Evolutionary conservation across 768 basidiomycete genomes (phyloP), one percentile per base, ranked within the genome.

Genomic region (Collybiopsis confluens): DNA sequence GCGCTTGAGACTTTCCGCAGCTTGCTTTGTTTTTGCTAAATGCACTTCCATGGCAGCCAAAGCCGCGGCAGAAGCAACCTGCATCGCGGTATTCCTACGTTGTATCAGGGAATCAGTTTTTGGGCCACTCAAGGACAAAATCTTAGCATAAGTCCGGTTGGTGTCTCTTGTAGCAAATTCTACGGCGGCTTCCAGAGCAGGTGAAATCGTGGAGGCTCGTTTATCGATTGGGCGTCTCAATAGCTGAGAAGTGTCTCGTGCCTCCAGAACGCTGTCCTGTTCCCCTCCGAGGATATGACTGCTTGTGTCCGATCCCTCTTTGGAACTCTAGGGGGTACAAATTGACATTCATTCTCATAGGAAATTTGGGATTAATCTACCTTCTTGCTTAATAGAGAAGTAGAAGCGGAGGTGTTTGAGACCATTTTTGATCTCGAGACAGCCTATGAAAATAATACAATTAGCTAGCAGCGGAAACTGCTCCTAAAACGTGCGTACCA

Each of bases 11-110:
- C 6, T 5, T 16, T n/a, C 38, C 16, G 13, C 18, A 6, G 38
- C 38, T 6, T 48, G 30, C 11, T 48, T 15, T 2, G 47, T 33
- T 20, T 48, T 48, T 0, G 11, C 13, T 6, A 48, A 9, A 37
- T 8, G 8, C 10, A 52, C 27, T 42, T 52, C 50, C 40, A 52
- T 41, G 9, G 50, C 50, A 8, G 50, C 50, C 15, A 41, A 27
- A 6, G 50, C 50, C 16, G 50, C 50, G 10, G 50, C 50, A 27
- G 50, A 52, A 11, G 50, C 50, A 23, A 43, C 50, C 26, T 52
- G 26, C 15, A 41, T 28, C 1, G 50, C 50, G 18, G 40, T 28
- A 35, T 26, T 52, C 23, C 23, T 30, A 16, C 50, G 37, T 27
- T 33, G 37, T 9, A 50, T 13, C 16, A n/a, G 50, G 2, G n/a